A percentile compares a stretch with the other conserved stretches of the same genome.
These are phyloP conservation scores for Chlorella sp. DNA, from an alignment of 139 green algal species.

Conservation along the genomic window DNA sequence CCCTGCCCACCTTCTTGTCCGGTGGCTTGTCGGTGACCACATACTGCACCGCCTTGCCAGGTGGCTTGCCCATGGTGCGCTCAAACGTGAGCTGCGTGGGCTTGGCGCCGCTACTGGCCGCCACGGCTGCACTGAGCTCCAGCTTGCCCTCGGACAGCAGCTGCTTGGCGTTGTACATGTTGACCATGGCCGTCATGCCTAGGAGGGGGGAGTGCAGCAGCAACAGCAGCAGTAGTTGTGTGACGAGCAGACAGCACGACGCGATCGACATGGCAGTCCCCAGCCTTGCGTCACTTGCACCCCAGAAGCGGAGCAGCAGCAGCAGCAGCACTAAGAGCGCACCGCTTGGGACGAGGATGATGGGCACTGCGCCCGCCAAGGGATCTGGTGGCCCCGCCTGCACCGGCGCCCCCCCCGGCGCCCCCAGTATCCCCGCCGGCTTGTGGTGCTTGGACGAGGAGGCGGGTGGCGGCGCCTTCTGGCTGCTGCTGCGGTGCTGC, in stretches of 20 bases:
- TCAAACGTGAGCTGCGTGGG: not conserved
- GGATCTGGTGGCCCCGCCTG: not conserved
- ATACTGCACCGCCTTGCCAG: conserved; percentile 15
- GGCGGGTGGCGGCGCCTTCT: not conserved
- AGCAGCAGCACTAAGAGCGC: too few species aligned
- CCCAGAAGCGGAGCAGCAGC: not conserved
- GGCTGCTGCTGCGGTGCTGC: conserved; percentile 4
- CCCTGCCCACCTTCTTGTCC: not conserved
- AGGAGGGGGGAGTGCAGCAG: too few species aligned
- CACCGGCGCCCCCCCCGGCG: conserved; percentile 8
- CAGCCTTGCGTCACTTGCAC: too few species aligned
- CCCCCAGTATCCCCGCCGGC: not conserved
- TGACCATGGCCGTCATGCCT: conserved; percentile 47
- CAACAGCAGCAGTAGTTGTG: too few species aligned
- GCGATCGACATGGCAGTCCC: not conserved
- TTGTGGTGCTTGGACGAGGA: not conserved
- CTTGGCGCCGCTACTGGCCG: not conserved
- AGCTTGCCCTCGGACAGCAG: conserved; percentile 41
- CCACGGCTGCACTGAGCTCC: conserved; percentile 5
- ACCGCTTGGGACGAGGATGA: conserved; percentile 51
- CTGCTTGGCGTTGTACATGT: conserved; percentile 43
- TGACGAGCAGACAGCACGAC: too few species aligned
- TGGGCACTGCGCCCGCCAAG: conserved; percentile 22
- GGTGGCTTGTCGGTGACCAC: conserved; percentile 25
- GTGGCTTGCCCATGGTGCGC: conserved; percentile 14